A percentile compares a stretch with the other conserved stretches of the same genome.
These are phyloP conservation scores for Apiospora rasikravindrae DNA, from an alignment of 2,329 filamentous ascomycete species.

Conservation along the genomic window DNA sequence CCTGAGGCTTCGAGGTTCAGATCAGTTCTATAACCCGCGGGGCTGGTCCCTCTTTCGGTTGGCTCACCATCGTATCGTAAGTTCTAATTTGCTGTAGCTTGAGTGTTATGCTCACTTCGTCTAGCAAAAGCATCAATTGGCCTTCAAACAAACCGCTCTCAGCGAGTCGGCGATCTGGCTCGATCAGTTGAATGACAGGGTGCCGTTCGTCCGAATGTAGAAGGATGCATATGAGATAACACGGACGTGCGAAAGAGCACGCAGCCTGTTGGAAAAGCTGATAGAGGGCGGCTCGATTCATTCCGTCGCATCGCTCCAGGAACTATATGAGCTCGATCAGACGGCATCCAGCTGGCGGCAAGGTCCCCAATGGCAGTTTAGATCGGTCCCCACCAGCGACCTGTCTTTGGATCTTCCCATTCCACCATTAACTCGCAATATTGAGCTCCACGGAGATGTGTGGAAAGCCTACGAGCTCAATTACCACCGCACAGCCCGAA, in stretches of 20 bases:
- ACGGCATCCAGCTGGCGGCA: conserved; percentile 38
- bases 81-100: conserved; percentile 16
- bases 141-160: conserved; percentile 36
- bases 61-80: conserved; percentile 43
- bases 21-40: conserved; percentile 42
- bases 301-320: conserved; percentile 35
- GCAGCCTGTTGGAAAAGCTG: conserved; percentile 31
- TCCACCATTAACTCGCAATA: conserved; percentile 26
- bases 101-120: not conserved
- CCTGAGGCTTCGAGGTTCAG: conserved; percentile 41
- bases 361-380: conserved; percentile 41
- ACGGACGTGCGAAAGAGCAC: conserved; percentile 38
- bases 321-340: conserved; percentile 39
- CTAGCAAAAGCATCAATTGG: conserved; percentile 44
- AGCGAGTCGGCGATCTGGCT: conserved; percentile 39
- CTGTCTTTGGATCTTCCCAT: conserved; percentile 25
- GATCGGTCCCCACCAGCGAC: conserved; percentile 29
- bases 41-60: conserved; percentile 47
- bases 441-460: conserved; percentile 44
- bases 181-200: conserved; percentile 36
- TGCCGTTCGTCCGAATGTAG: conserved; percentile 36
- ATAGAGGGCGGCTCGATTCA: conserved; percentile 23
- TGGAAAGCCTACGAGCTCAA: conserved; percentile 50
- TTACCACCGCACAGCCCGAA: conserved; percentile 44
- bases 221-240: conserved; percentile 36